These are phyloP conservation scores for Rhodotorula sp. DNA, from an alignment of 1,284 basidiomycete species.

Conservation along the genomic window DNA sequence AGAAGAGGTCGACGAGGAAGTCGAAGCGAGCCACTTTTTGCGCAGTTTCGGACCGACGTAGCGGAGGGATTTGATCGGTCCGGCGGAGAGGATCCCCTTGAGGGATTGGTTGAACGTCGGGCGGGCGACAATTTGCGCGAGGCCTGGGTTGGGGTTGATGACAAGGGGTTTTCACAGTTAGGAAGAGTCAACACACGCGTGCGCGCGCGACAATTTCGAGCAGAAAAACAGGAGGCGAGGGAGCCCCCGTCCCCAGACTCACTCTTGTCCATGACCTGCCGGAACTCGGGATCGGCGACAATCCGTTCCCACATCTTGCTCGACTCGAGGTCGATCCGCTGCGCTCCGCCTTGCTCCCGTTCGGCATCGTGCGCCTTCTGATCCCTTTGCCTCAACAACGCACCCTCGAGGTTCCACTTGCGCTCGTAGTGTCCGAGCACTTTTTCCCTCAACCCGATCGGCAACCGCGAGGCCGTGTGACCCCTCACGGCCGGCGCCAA, in stretches of 20 bases:
- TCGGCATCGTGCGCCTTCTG: conserved; percentile 45
- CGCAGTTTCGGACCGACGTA: conserved; percentile 70
- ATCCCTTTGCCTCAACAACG: conserved; percentile 23
- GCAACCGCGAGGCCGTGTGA: conserved; percentile 71
- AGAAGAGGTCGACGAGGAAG: neutral
- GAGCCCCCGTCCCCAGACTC: conserved; percentile 43
- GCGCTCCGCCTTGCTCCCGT: conserved; percentile 49
- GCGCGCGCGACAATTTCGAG: neutral
- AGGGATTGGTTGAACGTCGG: conserved; percentile 79
- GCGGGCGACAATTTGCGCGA: conserved; percentile 66
- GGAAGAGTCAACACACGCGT: neutral
- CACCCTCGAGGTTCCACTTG: conserved; percentile 39
- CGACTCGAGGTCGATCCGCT: conserved; percentile 56
- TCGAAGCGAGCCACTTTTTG: conserved; percentile 58
- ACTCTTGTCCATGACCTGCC: conserved; percentile 62
- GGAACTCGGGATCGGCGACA: conserved; percentile 63
- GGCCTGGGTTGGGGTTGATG: conserved; percentile 9
- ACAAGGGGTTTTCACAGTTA: neutral
- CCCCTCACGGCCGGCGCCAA: conserved; percentile 63
- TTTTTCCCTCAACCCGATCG: conserved; percentile 61
- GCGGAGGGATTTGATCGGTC: conserved; percentile 69
- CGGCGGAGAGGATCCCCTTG: conserved; percentile 83
- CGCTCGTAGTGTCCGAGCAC: conserved; percentile 58
- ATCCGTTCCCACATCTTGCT: conserved; percentile 70
- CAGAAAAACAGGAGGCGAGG: neutral